Evolutionary conservation across 2,329 filamentous ascomycete genomes (phyloP).

Genomic region (Exophiala mesophila): DNA sequence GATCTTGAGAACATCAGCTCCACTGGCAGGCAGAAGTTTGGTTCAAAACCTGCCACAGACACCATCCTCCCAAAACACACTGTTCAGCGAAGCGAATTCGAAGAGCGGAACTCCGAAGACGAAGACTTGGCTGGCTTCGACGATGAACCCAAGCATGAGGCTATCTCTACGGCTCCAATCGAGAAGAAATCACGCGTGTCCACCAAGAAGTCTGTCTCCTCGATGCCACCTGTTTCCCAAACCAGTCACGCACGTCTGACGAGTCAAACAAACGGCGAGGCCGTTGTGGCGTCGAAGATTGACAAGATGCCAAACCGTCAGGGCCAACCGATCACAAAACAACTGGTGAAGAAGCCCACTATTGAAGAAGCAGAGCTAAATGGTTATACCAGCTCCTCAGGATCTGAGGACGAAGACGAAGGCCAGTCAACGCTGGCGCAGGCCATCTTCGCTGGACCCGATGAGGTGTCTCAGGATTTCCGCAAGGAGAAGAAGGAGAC

Average conservation of each 20-base stretch:
- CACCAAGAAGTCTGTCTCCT: not conserved
- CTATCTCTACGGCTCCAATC: not conserved
- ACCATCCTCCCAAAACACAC: constrained; percentile 28
- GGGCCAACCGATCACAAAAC: not conserved
- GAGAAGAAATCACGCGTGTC: not conserved
- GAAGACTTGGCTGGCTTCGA: constrained; percentile 33
- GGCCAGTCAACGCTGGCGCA: constrained; percentile 61
- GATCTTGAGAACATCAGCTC: constrained; percentile 54
- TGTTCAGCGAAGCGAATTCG: constrained; percentile 52
- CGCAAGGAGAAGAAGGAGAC: constrained; percentile 69
- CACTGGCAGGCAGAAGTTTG: constrained; percentile 57
- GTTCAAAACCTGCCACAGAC: constrained; percentile 29
- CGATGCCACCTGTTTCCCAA: not conserved
- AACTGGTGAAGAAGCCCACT: constrained; percentile 19
- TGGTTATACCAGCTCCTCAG: constrained; percentile 23
- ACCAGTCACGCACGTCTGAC: constrained; percentile 28
- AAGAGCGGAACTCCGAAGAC: constrained; percentile 56
- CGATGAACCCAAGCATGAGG: constrained; percentile 21
- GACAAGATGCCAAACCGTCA: not conserved
- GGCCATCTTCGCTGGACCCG: constrained; percentile 71
- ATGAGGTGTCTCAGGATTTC: constrained; percentile 67
- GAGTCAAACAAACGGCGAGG: not conserved
- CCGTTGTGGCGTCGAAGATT: not conserved
- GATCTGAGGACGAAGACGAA: constrained; percentile 41
- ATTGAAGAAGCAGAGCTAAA: constrained; percentile 17